A percentile compares a stretch with the other conserved stretches of the same genome.
Conservation (phyloP, 1,284 basidiomycete genomes). For the Ganoderma leucocontextum region DNA sequence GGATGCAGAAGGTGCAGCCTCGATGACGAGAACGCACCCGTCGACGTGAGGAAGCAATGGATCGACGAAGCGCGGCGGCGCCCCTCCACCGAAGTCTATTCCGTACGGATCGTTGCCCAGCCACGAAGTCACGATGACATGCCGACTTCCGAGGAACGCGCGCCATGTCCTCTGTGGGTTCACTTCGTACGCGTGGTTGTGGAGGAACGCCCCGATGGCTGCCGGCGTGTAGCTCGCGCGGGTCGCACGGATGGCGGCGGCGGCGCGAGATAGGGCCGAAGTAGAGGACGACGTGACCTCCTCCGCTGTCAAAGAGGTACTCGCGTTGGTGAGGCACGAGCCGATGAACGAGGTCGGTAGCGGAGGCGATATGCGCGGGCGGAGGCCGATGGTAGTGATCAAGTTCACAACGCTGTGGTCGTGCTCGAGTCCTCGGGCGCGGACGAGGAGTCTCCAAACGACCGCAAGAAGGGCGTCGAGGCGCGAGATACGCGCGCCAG, state of each 20-base stretch:
- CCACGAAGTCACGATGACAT: constrained; percentile 52
- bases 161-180: constrained; percentile 46
- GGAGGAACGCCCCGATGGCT: constrained; percentile 45
- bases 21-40: constrained; percentile 51
- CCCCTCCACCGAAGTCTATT: constrained; percentile 47
- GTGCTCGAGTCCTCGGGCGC: constrained; percentile 41
- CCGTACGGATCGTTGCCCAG: constrained; percentile 46
- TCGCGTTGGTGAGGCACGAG: constrained; percentile 45
- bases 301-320: constrained; percentile 29
- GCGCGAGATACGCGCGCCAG: constrained; percentile 40
- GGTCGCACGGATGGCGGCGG: constrained; percentile 43
- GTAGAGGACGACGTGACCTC: constrained; percentile 17
- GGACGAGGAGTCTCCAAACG: constrained; percentile 49
- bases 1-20: constrained; percentile 32
- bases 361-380: constrained; percentile 42
- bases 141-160: constrained; percentile 48
- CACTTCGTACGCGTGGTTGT: constrained; percentile 47
- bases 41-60: constrained; percentile 49
- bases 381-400: constrained; percentile 45
- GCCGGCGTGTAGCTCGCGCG: constrained; percentile 39
- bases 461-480: constrained; percentile 54
- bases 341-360: constrained; percentile 45
- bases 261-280: constrained; percentile 28
- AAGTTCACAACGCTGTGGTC: constrained; percentile 37
- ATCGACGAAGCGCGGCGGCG: constrained; percentile 42